Evolutionary conservation across 164 flowering plant genomes (phyloP).

Genomic region (Stephania japonica): DNA sequence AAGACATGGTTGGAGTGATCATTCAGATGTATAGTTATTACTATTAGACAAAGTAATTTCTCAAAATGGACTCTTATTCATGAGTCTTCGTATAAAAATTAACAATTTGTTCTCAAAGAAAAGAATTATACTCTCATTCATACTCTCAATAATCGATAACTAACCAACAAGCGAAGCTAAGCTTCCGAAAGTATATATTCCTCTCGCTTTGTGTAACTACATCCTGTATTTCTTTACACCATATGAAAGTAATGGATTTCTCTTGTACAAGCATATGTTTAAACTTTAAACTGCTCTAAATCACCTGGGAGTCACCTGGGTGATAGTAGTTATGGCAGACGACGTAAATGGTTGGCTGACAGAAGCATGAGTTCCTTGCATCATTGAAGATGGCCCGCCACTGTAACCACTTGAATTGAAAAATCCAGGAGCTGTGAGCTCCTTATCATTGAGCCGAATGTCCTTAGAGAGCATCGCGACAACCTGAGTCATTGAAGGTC

Average conservation of each 20-base stretch:
- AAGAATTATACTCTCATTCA: too few relatives aligned
- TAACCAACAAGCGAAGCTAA: not conserved
- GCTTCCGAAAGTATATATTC: not conserved
- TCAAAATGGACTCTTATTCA: too few relatives aligned
- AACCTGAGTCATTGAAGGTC: conserved; percentile 71
- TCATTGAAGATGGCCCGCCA: conserved; percentile 15
- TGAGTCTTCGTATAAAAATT: too few relatives aligned
- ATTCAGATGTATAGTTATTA: too few relatives aligned
- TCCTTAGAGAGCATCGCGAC: conserved; percentile 63
- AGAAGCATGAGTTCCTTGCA: conserved; percentile 25
- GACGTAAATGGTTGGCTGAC: conserved; percentile 32
- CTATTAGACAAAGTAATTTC: too few relatives aligned
- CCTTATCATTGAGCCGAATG: conserved; percentile 51
- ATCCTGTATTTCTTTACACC: not conserved
- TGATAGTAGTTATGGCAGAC: conserved; percentile 33
- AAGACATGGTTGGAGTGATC: too few relatives aligned
- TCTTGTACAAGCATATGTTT: not conserved
- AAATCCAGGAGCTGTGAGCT: conserved; percentile 64
- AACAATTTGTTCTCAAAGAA: too few relatives aligned
- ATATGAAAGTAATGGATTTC: not conserved
- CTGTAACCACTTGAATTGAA: conserved; percentile 22
- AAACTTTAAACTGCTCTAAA: not conserved
- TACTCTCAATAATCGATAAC: too few relatives aligned
- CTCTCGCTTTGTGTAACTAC: not conserved
- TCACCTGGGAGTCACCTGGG: conserved; percentile 52